A percentile compares a stretch with the other conserved stretches of the same genome.
These are phyloP conservation scores for Gautieria morchelliformis DNA, from an alignment of 768 basidiomycete species.

Conservation along the genomic window DNA sequence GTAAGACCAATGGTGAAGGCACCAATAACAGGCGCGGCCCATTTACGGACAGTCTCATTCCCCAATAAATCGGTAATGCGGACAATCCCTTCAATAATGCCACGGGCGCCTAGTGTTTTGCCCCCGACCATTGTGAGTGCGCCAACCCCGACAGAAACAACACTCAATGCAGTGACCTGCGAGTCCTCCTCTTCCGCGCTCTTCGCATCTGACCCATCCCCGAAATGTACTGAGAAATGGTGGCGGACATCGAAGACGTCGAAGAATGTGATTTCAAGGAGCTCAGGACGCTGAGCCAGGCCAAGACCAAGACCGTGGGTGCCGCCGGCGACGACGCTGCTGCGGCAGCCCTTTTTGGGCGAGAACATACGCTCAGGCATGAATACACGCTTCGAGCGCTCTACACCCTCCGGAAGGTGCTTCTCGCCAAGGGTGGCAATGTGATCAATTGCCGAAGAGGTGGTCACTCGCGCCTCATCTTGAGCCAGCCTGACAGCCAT, in stretches of 20 bases:
- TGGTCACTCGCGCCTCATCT: conserved; percentile 67
- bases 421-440: conserved; percentile 63
- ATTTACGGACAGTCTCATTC: conserved; percentile 72
- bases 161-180: conserved; percentile 53
- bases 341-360: conserved; percentile 23
- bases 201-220: conserved; percentile 26
- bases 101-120: conserved; percentile 65
- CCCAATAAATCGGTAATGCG: conserved; percentile 70
- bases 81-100: conserved; percentile 68
- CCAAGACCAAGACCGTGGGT: conserved; percentile 74
- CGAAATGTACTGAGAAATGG: conserved; percentile 64
- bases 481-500: conserved; percentile 71
- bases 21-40: conserved; percentile 82
- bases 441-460: conserved; percentile 53
- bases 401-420: conserved; percentile 73
- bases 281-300: conserved; percentile 64
- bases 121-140: conserved; percentile 87
- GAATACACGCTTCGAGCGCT: conserved; percentile 76
- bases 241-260: conserved; percentile 85
- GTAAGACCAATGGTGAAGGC: conserved; percentile 63
- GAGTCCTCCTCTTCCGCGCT: conserved; percentile 31
- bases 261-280: conserved; percentile 70
- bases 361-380: conserved; percentile 98
- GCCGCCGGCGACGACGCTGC: conserved; percentile 67
- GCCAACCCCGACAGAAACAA: conserved; percentile 71